These are phyloP conservation scores for Monilinia aucupariae DNA, from an alignment of 2,329 filamentous ascomycete genomes.

Conservation along the genomic window DNA sequence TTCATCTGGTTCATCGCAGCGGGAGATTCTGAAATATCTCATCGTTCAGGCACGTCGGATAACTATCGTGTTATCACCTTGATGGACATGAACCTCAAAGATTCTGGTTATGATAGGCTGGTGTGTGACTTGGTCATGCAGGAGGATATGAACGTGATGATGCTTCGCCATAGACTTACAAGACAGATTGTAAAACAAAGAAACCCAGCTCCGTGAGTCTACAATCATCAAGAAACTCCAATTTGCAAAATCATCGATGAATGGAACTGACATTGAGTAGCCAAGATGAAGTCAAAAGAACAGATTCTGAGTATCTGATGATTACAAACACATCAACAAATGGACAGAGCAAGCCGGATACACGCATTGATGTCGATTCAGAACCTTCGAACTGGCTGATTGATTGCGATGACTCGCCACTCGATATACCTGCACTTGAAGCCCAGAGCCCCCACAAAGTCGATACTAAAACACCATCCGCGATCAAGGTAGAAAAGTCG, in stretches of 20 bases:
- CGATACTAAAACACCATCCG: neutral
- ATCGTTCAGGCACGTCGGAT: neutral
- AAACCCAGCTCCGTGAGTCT: neutral
- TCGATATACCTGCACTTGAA: neutral
- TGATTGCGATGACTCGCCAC: neutral
- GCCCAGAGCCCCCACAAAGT: fast-evolving
- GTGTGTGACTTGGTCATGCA: neutral
- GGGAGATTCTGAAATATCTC: too few species aligned
- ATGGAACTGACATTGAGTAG: neutral
- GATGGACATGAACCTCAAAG: neutral
- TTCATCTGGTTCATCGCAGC: neutral
- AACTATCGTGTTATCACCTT: neutral
- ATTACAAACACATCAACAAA: neutral
- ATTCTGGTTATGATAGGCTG: neutral
- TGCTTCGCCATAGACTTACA: too few species aligned
- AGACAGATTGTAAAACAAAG: too few species aligned
- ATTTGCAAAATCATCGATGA: neutral
- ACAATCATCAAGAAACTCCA: too few species aligned
- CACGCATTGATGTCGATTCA: neutral
- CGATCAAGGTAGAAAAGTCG: too few species aligned
- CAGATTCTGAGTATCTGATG: neutral
- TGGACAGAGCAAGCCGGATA: neutral
- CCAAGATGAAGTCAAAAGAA: neutral
- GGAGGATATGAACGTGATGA: neutral
- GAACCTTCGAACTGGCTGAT: neutral